These are phyloP conservation scores for Taxillus chinensis DNA, from an alignment of 164 flowering plant species.

Conservation along the genomic window DNA sequence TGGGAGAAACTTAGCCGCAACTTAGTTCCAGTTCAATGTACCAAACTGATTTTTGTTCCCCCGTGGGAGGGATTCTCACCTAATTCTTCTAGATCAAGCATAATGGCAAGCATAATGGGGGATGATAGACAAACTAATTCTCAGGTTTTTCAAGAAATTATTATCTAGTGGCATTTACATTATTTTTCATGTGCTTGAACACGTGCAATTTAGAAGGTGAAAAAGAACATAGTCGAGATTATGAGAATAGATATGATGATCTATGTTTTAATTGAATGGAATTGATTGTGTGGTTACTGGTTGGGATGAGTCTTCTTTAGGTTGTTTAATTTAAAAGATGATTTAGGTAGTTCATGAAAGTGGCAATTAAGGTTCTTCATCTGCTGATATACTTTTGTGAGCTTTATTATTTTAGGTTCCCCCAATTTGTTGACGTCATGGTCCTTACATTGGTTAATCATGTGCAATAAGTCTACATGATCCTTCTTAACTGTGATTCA, in stretches of 20 bases:
- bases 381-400: no score
- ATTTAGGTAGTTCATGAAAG: no score
- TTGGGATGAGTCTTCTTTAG: no score
- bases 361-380: no score
- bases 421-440: neutral
- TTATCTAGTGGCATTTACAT: neutral
- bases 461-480: no score
- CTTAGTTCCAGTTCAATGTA: slow-evolving; percentile 76
- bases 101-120: slow-evolving; percentile 61
- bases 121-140: slow-evolving; percentile 28
- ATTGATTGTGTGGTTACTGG: no score
- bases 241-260: neutral
- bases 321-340: no score
- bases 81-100: slow-evolving; percentile 68
- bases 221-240: neutral
- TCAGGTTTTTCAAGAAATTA: slow-evolving; percentile 29
- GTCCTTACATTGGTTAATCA: neutral
- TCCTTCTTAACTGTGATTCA: neutral
- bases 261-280: neutral
- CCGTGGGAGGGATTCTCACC: slow-evolving; percentile 98
- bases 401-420: neutral
- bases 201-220: neutral
- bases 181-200: slow-evolving; percentile 5
- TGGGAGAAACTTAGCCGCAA: slow-evolving; percentile 93
- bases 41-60: slow-evolving; percentile 87